Base-by-base conservation (phyloP, 441 rosid species). In the Biscutella laevigata region DNA sequence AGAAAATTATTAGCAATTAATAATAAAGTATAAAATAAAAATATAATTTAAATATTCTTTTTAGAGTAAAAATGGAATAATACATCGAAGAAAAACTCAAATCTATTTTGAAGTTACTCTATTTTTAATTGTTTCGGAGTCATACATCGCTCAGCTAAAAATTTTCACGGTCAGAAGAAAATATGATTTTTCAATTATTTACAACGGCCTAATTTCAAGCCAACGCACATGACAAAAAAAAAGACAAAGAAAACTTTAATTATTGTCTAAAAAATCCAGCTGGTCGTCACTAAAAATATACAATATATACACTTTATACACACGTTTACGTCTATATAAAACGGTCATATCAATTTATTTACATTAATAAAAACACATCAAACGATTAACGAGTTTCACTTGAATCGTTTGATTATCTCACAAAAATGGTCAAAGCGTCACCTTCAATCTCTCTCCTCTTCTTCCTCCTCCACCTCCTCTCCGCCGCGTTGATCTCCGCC, bases 401-500 rank as follows among this genome's bases (percentile, higher is more conserved):
- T 33, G 66, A 41, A 60, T 61, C 68, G 61, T 60, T 46, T 61
- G 56, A 41, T 58, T 27, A 27, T 21, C 30, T 27, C 2, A 6
- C 3, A 51, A 59, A 27, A 26, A 52, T 55, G 65, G 50, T 63
- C 22, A 10, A 16, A 43, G 53, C 21, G 7, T 66, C 60, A 60
- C 54, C 69, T 24, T 10, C 51, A 29, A 65, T 9, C n/a, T 41
- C 54, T 38, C 72, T 39, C 70, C 16, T 56, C 72, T 54, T 68
- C 58, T 51, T 61, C 52, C 40, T 68, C 25, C 32, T 67, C 48
- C 14, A 67, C 61, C n/a, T 73, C 58, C 43, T 54, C 64, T 55
- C 53, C 65, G 53, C 74, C 32, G 15, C 67, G 49, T 28, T 57
- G 13, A 30, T 73, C 49, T 37, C 58, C 5, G 67, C 80, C 66